Evolutionary conservation across 2,329 filamentous ascomycete genomes (phyloP).

Genomic region (Cladophialophora psammophila): DNA sequence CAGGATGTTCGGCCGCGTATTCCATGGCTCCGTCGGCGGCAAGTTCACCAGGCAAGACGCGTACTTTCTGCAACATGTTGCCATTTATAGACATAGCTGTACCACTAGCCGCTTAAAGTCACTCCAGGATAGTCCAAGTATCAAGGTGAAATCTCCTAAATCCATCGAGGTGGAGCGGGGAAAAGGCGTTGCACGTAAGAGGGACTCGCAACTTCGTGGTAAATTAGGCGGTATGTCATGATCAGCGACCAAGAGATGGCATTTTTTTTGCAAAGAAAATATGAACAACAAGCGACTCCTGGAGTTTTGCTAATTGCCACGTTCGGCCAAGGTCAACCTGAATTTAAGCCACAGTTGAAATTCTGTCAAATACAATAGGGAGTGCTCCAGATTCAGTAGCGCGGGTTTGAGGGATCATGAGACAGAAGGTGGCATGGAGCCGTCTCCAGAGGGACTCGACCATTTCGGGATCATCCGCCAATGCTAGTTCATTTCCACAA

Average conservation of each 20-base stretch:
- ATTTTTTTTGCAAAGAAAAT: constrained; percentile 24
- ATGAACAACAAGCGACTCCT: constrained; percentile 19
- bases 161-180: background rate
- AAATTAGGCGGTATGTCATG: background rate
- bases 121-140: background rate
- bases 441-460: constrained; percentile 2
- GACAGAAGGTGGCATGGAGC: constrained; percentile 10
- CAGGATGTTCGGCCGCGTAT: constrained; percentile 49
- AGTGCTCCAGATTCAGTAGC: background rate
- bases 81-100: constrained; percentile 1
- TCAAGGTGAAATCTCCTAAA: constrained; percentile 3
- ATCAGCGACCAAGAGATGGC: constrained; percentile 7
- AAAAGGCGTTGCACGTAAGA: constrained; percentile 11
- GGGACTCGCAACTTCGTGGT: constrained; percentile 16
- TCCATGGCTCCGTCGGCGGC: constrained; percentile 49
- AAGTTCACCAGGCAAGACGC: constrained; percentile 14
- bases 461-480: background rate
- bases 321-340: constrained; percentile 17
- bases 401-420: background rate
- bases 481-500: background rate
- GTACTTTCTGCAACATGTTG: constrained; percentile 8
- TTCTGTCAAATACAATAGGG: constrained; percentile 5
- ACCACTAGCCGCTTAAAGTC: constrained; percentile 6
- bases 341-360: constrained; percentile 21
- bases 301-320: constrained; percentile 8